Percentiles rank a stretch among this genome's conserved stretches.
phyloP scores from a whole-genome alignment of 176 grass and related monocot genomes.

The Cenchrus purpureus region DNA sequence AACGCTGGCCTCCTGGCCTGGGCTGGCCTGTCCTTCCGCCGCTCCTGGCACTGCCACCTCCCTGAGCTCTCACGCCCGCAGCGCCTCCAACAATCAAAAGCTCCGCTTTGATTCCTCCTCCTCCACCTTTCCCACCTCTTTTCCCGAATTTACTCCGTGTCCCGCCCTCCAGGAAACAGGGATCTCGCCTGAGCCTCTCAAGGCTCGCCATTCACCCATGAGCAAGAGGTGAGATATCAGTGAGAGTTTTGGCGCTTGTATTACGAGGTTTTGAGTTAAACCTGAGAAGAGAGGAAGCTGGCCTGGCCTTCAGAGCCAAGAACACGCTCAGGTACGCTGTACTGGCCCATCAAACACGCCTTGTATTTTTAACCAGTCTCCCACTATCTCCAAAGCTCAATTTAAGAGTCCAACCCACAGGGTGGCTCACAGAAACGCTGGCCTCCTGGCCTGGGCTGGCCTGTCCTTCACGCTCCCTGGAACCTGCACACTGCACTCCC shows the following conservation, averaged over 20 bases:
- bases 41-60: conserved; percentile 37
- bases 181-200: conserved; percentile 44
- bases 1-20: background rate
- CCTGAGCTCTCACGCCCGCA: conserved; percentile 4
- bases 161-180: conserved; percentile 14
- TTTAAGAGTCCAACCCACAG: conserved; percentile 15
- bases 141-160: conserved; percentile 10
- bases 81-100: conserved; percentile 33
- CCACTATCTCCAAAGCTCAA: too few relatives aligned
- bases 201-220: too few relatives aligned
- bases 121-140: conserved; percentile 10
- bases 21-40: background rate
- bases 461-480: conserved; percentile 21
- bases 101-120: conserved; percentile 29
- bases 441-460: background rate
- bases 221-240: conserved; percentile 22
- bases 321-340: conserved; percentile 6
- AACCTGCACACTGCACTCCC: conserved; percentile 44
- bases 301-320: conserved; percentile 6
- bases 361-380: background rate
- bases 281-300: conserved; percentile 39
- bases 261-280: conserved; percentile 30
- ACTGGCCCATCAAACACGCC: background rate
- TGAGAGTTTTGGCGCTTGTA: conserved; percentile 37
- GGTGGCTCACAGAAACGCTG: conserved; percentile 19